Conservation (phyloP, 1,139 yeast species). For the Taphrina sp. region DNA sequence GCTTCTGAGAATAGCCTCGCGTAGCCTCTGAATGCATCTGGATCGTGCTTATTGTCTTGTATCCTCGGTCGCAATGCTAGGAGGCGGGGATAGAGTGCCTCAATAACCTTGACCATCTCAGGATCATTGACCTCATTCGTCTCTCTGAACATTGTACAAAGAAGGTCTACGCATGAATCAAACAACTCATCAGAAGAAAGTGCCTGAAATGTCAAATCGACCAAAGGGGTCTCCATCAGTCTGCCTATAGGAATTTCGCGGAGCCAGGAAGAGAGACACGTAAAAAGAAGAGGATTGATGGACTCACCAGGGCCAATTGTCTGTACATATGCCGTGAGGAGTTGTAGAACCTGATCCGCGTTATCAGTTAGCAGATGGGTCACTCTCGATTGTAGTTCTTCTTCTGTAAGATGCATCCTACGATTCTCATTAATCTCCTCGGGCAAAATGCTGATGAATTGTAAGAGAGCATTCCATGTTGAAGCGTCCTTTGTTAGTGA, state of each 20-base stretch:
- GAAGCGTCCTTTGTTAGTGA: conserved; percentile 49
- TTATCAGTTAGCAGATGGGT: conserved; percentile 62
- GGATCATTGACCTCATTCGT: conserved; percentile 63
- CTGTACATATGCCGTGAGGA: conserved; percentile 43
- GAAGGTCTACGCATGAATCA: conserved; percentile 84
- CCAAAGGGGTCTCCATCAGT: conserved; percentile 61
- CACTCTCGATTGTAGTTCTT: conserved; percentile 68
- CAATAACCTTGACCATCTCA: conserved; percentile 58
- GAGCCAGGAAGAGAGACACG: conserved; percentile 86
- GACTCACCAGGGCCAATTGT: conserved; percentile 47
- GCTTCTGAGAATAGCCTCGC: conserved; percentile 85
- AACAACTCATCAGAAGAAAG: conserved; percentile 60
- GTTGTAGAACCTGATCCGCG: conserved; percentile 64
- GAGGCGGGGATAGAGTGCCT: conserved; percentile 67
- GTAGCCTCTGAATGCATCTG: conserved; percentile 68
- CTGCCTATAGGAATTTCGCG: conserved; percentile 73
- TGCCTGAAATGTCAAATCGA: conserved; percentile 67
- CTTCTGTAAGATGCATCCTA: conserved; percentile 75
- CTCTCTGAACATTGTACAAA: conserved; percentile 73
- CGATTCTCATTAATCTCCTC: conserved; percentile 82
- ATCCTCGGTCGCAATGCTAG: conserved; percentile 59
- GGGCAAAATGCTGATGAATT: conserved; percentile 81
- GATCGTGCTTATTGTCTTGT: conserved; percentile 55
- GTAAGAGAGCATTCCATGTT: conserved; percentile 51
- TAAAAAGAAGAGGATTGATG: conserved; percentile 53